phyloP scores from a whole-genome alignment of 768 basidiomycete species.

The Russula griseocarnosa region DNA sequence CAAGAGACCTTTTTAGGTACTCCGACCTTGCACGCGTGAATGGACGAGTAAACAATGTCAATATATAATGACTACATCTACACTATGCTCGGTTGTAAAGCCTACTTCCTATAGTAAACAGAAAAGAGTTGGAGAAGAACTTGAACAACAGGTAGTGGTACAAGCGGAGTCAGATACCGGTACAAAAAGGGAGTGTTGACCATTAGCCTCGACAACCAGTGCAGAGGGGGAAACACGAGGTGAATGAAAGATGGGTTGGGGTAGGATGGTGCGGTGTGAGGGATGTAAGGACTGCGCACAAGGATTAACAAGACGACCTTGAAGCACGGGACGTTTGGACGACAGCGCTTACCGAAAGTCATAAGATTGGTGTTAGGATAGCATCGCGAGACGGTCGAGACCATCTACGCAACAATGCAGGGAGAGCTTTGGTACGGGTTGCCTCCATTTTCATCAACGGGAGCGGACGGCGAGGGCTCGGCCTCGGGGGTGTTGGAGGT shows the following conservation, averaged over 20 bases:
- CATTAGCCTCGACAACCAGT: not conserved
- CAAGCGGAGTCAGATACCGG: not conserved
- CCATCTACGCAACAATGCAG: slow-evolving; percentile 6
- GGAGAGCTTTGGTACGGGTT: too few species aligned
- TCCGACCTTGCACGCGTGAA: too few species aligned
- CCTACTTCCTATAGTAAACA: not conserved
- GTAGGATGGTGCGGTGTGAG: not conserved
- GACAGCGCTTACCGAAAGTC: not conserved
- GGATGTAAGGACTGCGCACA: not conserved
- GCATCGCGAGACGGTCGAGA: not conserved
- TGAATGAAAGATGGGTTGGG: not conserved
- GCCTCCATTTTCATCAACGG: too few species aligned
- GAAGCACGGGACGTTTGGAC: too few species aligned
- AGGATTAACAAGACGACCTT: not conserved
- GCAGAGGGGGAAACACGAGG: not conserved
- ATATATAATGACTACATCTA: not conserved
- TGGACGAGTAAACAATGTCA: too few species aligned
- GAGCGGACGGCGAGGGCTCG: not conserved
- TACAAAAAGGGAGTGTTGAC: not conserved
- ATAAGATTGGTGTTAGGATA: not conserved
- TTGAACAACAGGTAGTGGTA: not conserved
- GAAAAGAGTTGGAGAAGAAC: not conserved
- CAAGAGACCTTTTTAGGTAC: too few species aligned
- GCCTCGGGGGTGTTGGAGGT: not conserved
- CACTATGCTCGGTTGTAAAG: not conserved